Conservation (phyloP, 495 filamentous ascomycete genomes). For the Aspergillus steynii region DNA sequence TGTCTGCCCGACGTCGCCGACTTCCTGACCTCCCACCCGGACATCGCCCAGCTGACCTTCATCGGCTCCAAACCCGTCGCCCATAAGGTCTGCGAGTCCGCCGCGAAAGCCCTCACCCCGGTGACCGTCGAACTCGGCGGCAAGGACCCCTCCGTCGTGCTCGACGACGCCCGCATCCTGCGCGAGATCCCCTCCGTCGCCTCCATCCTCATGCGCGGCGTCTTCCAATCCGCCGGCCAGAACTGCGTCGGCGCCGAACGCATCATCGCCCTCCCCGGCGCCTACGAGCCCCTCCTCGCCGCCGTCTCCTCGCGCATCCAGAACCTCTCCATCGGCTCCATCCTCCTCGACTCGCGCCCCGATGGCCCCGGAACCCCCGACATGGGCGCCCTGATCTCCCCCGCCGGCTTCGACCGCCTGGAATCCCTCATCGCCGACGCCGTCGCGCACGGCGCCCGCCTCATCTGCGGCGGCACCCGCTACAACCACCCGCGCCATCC, state of each 20-base stretch:
- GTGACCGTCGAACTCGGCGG: conserved; percentile 89
- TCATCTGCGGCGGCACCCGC: conserved; percentile 79
- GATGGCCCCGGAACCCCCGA: conserved; percentile 50
- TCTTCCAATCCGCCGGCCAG: conserved; percentile 95
- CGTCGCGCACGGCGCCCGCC: conserved; percentile 70
- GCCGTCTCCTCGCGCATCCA: conserved; percentile 71
- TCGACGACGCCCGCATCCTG: conserved; percentile 66
- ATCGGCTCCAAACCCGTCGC: conserved; percentile 89
- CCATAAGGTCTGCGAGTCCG: conserved; percentile 81
- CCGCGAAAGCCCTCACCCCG: conserved; percentile 80
- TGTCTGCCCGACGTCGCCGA: conserved; percentile 84
- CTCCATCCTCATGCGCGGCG: conserved; percentile 83
- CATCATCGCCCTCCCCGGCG: conserved; percentile 73
- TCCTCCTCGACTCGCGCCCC: conserved; percentile 55
- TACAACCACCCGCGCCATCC: conserved; percentile 67
- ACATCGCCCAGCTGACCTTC: conserved; percentile 91
- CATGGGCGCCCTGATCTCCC: conserved; percentile 87
- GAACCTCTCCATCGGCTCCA: conserved; percentile 67
- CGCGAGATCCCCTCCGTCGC: conserved; percentile 67
- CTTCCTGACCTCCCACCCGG: conserved; percentile 82
- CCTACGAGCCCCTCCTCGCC: conserved; percentile 70
- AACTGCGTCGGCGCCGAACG: conserved; percentile 98
- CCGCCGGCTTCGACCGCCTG: conserved; percentile 64
- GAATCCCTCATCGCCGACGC: conserved; percentile 76
- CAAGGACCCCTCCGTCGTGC: conserved; percentile 91